These are phyloP conservation scores for Sisymbrium irio DNA, from an alignment of 345 rosid genomes.

Conservation along the genomic window DNA sequence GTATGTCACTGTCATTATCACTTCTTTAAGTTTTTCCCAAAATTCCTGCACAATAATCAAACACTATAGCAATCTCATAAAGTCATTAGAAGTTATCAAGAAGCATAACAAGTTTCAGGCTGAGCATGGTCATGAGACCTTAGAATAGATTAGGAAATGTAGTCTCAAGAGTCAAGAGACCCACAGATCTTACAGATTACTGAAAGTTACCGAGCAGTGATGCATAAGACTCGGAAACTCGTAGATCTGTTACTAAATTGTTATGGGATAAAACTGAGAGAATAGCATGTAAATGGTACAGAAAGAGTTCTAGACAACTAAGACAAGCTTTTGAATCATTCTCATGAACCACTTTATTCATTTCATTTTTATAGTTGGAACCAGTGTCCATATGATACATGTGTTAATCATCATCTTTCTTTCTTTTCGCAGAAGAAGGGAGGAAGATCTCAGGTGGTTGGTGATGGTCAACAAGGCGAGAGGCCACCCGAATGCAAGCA, in stretches of 20 bases:
- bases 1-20: constrained; percentile 28
- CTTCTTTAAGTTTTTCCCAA: neutral
- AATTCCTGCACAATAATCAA: neutral
- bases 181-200: neutral
- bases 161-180: neutral
- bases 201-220: neutral
- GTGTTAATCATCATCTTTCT: neutral
- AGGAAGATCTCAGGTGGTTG: constrained; percentile 43
- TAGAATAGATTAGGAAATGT: neutral
- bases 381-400: neutral
- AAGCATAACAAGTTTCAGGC: neutral
- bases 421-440: constrained; percentile 53
- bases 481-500: constrained; percentile 93
- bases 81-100: neutral
- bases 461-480: constrained; percentile 57
- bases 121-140: constrained; percentile 1
- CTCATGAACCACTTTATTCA: neutral
- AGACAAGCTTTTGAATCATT: neutral
- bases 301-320: neutral
- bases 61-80: neutral
- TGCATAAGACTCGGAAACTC: neutral
- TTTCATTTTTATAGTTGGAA: neutral
- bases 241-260: neutral
- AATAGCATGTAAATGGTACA: neutral
- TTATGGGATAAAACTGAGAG: neutral